Conservation (phyloP, 768 basidiomycete genomes). For the Psilocybe cyanescens region DNA sequence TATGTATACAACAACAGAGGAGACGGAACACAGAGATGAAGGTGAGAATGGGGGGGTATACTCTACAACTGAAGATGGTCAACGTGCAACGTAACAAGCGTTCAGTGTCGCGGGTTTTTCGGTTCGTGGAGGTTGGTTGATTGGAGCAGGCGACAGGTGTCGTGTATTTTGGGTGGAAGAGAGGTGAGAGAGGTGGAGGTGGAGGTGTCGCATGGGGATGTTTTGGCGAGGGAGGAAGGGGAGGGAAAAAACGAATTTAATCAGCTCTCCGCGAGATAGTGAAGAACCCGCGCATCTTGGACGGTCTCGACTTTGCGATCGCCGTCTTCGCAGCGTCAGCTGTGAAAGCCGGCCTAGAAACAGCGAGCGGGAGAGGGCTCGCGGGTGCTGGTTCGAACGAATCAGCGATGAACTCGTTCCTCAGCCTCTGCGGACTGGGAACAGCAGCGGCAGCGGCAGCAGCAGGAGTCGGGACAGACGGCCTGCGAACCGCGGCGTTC, state of each 20-base stretch:
- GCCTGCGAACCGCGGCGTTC: not conserved
- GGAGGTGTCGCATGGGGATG: not conserved
- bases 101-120: constrained; percentile 9
- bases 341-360: not conserved
- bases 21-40: no score
- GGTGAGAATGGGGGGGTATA: not conserved
- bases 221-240: not conserved
- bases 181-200: not conserved
- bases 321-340: not conserved
- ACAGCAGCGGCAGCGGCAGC: not conserved
- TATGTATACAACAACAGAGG: no score
- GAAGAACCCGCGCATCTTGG: constrained; percentile 17
- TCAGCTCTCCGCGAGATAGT: constrained; percentile 12
- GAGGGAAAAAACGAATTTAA: not conserved
- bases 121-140: not conserved
- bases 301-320: not conserved
- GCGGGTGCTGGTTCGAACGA: constrained; percentile 32
- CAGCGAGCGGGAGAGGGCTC: not conserved
- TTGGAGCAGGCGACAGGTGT: not conserved
- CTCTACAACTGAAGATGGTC: not conserved
- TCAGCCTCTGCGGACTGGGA: constrained; percentile 10
- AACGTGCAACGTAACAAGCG: constrained; percentile 12
- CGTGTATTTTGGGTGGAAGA: not conserved
- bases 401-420: constrained; percentile 34
- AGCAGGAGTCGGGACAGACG: not conserved